Conservation (phyloP, 352 stramenopile genomes). For the Globisporangium emineosum region DNA sequence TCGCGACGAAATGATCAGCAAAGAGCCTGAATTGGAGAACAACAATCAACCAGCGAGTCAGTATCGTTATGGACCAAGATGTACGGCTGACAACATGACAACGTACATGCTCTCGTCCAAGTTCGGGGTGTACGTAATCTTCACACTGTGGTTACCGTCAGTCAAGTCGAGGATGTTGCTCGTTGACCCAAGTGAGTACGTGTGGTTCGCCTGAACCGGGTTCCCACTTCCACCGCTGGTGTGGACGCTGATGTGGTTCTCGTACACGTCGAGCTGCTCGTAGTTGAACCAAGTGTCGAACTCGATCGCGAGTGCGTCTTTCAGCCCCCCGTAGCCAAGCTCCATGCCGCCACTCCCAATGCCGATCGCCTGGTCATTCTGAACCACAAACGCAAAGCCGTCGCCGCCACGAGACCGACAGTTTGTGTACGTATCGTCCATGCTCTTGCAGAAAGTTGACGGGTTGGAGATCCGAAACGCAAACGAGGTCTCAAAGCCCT, state of each 20-base stretch:
- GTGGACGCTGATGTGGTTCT: conserved; percentile 92
- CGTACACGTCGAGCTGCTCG: conserved; percentile 83
- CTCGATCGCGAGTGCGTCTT: conserved; percentile 86
- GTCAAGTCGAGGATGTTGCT: conserved; percentile 80
- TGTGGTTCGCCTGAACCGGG: conserved; percentile 64
- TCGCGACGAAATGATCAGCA: conserved; percentile 49
- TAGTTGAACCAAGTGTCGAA: conserved; percentile 93
- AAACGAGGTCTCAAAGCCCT: conserved; percentile 91
- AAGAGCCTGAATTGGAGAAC: conserved; percentile 41
- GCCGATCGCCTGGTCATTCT: conserved; percentile 65
- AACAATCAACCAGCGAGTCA: not conserved
- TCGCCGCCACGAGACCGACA: conserved; percentile 79
- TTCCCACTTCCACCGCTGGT: conserved; percentile 30
- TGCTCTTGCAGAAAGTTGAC: conserved; percentile 76
- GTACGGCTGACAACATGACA: not conserved
- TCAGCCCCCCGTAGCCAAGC: conserved; percentile 86
- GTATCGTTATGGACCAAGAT: not conserved
- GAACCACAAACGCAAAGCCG: conserved; percentile 81
- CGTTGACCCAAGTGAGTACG: conserved; percentile 67
- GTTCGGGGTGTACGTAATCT: conserved; percentile 74
- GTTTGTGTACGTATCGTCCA: conserved; percentile 86
- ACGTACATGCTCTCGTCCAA: conserved; percentile 62
- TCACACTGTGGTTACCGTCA: conserved; percentile 54
- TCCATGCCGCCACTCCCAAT: conserved; percentile 68
- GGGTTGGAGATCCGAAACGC: conserved; percentile 82